Evolutionary conservation across 176 grass and related monocot genomes (phyloP).

Genomic region (Poa annua): DNA sequence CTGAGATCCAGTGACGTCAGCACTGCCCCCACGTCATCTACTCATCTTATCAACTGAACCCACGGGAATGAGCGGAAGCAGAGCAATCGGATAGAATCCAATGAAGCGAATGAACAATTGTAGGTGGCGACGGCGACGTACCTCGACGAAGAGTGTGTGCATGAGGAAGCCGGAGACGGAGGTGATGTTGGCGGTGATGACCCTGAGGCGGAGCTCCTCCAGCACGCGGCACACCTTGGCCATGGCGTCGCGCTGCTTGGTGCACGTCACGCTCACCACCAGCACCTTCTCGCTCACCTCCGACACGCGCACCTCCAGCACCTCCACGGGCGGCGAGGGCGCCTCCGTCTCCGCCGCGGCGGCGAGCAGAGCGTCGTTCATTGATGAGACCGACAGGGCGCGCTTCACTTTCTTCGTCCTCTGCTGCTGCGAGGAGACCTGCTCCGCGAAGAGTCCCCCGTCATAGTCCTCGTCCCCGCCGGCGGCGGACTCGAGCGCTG

Average conservation of each 20-base stretch:
- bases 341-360: not conserved
- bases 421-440: constrained; percentile 1
- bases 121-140: not conserved
- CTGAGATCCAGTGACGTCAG: not conserved
- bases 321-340: constrained; percentile 50
- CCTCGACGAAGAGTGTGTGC: constrained; percentile 90
- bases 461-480: not conserved
- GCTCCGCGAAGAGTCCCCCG: not conserved
- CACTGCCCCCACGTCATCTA: no score
- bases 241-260: constrained; percentile 72
- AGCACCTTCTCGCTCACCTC: constrained; percentile 63
- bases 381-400: constrained; percentile 40
- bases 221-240: constrained; percentile 65
- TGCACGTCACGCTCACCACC: constrained; percentile 71
- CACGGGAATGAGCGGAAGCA: not conserved
- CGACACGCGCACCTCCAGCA: constrained; percentile 73
- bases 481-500: constrained; percentile 34
- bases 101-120: no score
- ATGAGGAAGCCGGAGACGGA: constrained; percentile 60
- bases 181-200: constrained; percentile 77
- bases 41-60: not conserved
- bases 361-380: constrained; percentile 1
- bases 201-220: constrained; percentile 66
- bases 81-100: not conserved
- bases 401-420: constrained; percentile 46